These are phyloP conservation scores for Teunomyces panamensis DNA, from an alignment of 805 yeast genomes.

Conservation along the genomic window DNA sequence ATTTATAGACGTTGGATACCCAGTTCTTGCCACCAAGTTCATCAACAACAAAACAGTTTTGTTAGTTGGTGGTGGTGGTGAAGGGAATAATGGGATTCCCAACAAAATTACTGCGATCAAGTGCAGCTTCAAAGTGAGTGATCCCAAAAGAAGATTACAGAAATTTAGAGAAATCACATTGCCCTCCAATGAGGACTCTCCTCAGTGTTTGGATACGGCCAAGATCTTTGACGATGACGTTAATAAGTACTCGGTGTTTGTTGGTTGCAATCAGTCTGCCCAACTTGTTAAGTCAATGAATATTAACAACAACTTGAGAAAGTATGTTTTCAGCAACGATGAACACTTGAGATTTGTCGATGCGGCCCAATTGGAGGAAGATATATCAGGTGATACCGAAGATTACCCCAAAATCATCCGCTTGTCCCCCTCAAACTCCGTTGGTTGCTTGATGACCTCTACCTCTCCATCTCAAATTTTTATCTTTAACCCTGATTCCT, in stretches of 20 bases:
- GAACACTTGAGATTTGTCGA: slow-evolving; percentile 61
- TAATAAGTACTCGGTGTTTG: slow-evolving; percentile 49
- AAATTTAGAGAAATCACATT: slow-evolving; percentile 61
- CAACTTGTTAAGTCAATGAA: slow-evolving; percentile 53
- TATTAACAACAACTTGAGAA: slow-evolving; percentile 68
- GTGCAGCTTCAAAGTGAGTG: slow-evolving; percentile 50
- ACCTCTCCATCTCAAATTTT: slow-evolving; percentile 61
- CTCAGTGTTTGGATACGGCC: slow-evolving; percentile 68
- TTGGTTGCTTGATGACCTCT: slow-evolving; percentile 70
- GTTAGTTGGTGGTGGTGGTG: slow-evolving; percentile 95
- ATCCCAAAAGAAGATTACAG: slow-evolving; percentile 44
- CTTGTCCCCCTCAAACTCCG: slow-evolving; percentile 55
- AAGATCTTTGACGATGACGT: slow-evolving; percentile 24
- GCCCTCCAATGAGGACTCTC: slow-evolving; percentile 75
- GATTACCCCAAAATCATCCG: slow-evolving; percentile 65
- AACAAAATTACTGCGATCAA: slow-evolving; percentile 72
- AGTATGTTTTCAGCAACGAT: slow-evolving; percentile 52
- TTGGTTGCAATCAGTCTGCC: slow-evolving; percentile 75
- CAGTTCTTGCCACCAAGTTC: slow-evolving; percentile 78
- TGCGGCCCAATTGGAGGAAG: slow-evolving; percentile 56
- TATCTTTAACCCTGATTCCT: slow-evolving; percentile 53
- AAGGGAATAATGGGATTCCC: slow-evolving; percentile 84
- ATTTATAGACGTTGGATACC: slow-evolving; percentile 56
- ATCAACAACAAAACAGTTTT: slow-evolving; percentile 57
- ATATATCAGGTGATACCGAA: slow-evolving; percentile 35